Base-by-base conservation (phyloP, 2,329 filamentous ascomycete species). In the Aureobasidium sp. region DNA sequence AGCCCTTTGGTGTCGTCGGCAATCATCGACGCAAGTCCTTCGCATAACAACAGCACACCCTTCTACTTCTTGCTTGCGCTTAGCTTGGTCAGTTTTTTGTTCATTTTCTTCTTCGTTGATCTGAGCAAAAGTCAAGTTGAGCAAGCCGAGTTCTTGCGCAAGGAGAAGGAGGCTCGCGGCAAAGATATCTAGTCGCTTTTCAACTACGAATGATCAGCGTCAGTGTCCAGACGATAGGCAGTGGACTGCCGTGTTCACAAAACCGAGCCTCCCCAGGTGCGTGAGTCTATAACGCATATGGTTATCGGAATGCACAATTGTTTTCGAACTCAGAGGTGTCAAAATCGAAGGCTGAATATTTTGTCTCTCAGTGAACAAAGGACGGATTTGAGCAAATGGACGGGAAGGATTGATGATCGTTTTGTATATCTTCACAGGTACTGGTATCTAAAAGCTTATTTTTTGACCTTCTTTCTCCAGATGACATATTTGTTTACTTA, bases 51-150 rank as follows among this genome's bases (percentile, higher is more conserved):
- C 59, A 84, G 78, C 29, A 81, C 80, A 8, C 85, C 86, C 0
- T 89, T 88, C 64, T 88, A 87, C 67, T 88, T 88, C 63, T 68
- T 88, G 20, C 84, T 86, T 65, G 83, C 75, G 0, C 68, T 87
- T 64, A 85, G 81, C 65, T 53, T 84, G 50, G 74, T 80, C 20
- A 86, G 83, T 68, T 82, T 83, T 46, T 66, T 72, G 9, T 76
- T 82, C 1, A 73, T 87, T 65, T 77, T 80, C 64, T 72, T 79
- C 9, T 84, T 83, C 46, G 76, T 87, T 2, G 84, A 87, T 72
- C 68, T 87, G 63, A 79, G 84, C 64, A 84, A 85, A 77, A 85
- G 82, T 69, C 75, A 82, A 23, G 69, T 72, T 26, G 85, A 87
- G 70, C 85, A 87, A 69, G 81, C 80, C 65, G 73, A 66, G 36